A percentile compares a stretch with the other conserved stretches of the same genome.
phyloP scores from a whole-genome alignment of 164 flowering plant species.

The Nelumbo lutea region DNA sequence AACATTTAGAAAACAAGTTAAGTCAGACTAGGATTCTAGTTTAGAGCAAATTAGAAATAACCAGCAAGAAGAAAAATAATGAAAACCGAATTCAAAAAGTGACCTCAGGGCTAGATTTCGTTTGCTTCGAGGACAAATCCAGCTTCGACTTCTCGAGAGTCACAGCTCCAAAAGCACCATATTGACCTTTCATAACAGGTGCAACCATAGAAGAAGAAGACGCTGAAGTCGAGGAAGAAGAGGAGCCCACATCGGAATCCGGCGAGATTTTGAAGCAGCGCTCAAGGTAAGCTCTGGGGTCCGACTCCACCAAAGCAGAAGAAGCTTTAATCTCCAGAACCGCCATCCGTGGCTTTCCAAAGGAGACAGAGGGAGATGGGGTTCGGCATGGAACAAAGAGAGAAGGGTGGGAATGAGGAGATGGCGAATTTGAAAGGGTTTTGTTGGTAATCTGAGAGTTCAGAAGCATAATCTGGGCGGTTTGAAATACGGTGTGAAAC shows the following conservation, averaged over 20 bases:
- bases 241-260: slow-evolving; percentile 5
- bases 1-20: not conserved
- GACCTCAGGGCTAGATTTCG: slow-evolving; percentile 65
- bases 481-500: not conserved
- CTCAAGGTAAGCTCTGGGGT: slow-evolving; percentile 42
- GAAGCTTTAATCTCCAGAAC: slow-evolving; percentile 17
- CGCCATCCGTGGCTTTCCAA: slow-evolving; percentile 15
- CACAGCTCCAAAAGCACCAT: slow-evolving; percentile 61
- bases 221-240: slow-evolving; percentile 14
- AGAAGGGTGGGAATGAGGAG: not conserved
- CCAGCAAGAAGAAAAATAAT: not conserved
- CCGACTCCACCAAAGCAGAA: slow-evolving; percentile 41
- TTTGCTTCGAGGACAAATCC: slow-evolving; percentile 53
- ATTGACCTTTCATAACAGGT: slow-evolving; percentile 63
- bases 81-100: not conserved
- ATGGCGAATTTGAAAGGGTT: not conserved
- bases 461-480: not conserved
- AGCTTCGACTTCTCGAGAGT: slow-evolving; percentile 88
- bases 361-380: not conserved
- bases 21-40: not conserved
- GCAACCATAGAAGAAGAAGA: slow-evolving; percentile 23
- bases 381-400: not conserved
- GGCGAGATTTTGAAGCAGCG: slow-evolving; percentile 48
- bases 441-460: too few relatives aligned
- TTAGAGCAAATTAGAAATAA: not conserved